phyloP scores from a whole-genome alignment of 768 basidiomycete species.

The Termitomyces sp. region DNA sequence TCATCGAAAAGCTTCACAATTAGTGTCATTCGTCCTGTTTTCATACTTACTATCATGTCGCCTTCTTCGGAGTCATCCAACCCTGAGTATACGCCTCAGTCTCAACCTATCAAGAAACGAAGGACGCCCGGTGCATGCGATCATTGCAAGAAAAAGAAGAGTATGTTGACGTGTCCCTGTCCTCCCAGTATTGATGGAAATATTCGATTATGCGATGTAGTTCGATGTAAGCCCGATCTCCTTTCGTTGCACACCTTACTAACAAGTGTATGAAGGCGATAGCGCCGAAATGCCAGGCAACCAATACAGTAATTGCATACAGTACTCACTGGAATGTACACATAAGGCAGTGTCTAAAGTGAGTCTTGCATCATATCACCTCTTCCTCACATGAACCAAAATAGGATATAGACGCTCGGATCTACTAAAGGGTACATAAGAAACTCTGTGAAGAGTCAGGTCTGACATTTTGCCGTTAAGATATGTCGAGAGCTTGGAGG shows the following conservation, averaged over 20 bases:
- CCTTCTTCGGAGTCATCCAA: not conserved
- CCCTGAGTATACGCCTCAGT: not conserved
- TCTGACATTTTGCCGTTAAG: slow-evolving; percentile 14
- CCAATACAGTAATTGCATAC: slow-evolving; percentile 57
- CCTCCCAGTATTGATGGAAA: not conserved
- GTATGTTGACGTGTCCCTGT: slow-evolving; percentile 24
- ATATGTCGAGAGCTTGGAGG: slow-evolving; percentile 60
- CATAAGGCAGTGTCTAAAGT: slow-evolving; percentile 69
- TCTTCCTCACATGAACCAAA: not conserved
- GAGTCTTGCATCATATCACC: not conserved
- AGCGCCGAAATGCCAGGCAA: slow-evolving; percentile 62
- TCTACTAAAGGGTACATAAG: slow-evolving; percentile 52
- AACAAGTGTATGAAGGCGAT: slow-evolving; percentile 51
- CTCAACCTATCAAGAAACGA: slow-evolving; percentile 37
- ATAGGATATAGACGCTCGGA: slow-evolving; percentile 39
- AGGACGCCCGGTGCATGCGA: slow-evolving; percentile 68
- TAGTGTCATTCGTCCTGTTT: not conserved
- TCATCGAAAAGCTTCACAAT: too few relatives aligned
- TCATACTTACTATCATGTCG: not conserved
- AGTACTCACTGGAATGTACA: slow-evolving; percentile 55
- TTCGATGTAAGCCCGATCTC: slow-evolving; percentile 25
- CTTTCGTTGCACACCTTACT: slow-evolving; percentile 16
- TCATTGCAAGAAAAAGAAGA: slow-evolving; percentile 68
- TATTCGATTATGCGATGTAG: slow-evolving; percentile 11
- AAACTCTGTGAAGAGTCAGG: not conserved